phyloP scores from a whole-genome alignment of 2,329 filamentous ascomycete species.

The Ilyonectria mors-panacis region DNA sequence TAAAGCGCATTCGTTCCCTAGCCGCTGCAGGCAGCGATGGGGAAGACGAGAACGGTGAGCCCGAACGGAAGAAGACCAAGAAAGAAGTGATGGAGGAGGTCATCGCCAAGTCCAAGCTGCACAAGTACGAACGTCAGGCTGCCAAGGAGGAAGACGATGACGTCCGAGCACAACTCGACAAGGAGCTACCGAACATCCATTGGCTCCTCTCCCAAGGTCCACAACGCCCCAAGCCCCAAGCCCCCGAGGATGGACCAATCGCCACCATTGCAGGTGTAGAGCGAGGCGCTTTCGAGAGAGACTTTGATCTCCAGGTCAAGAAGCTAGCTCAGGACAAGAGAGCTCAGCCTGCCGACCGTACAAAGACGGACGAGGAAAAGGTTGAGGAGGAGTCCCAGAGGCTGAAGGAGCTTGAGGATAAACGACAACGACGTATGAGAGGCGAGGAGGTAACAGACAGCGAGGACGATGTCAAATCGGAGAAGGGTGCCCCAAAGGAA shows the following conservation, averaged over 20 bases:
- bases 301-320: constrained; percentile 88
- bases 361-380: constrained; percentile 92
- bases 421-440: constrained; percentile 87
- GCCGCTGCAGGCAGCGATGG: constrained; percentile 62
- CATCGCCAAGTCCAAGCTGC: constrained; percentile 94
- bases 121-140: constrained; percentile 95
- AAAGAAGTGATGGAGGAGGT: constrained; percentile 98
- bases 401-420: constrained; percentile 85
- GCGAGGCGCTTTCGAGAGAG: constrained; percentile 80
- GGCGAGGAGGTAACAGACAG: constrained; percentile 81
- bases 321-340: constrained; percentile 88
- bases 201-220: constrained; percentile 72
- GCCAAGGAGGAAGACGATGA: constrained; percentile 95
- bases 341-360: constrained; percentile 87
- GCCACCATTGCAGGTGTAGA: constrained; percentile 67
- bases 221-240: constrained; percentile 56
- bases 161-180: constrained; percentile 85
- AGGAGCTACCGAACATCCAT: constrained; percentile 84
- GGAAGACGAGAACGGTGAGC: constrained; percentile 70
- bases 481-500: constrained; percentile 55
- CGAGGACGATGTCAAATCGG: constrained; percentile 67
- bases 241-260: constrained; percentile 40
- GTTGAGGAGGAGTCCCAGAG: constrained; percentile 82
- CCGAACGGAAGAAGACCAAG: constrained; percentile 92
- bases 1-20: constrained; percentile 69